Base-by-base conservation (phyloP, 2,329 filamentous ascomycete genomes). In the Aaosphaeria pasadenensis region DNA sequence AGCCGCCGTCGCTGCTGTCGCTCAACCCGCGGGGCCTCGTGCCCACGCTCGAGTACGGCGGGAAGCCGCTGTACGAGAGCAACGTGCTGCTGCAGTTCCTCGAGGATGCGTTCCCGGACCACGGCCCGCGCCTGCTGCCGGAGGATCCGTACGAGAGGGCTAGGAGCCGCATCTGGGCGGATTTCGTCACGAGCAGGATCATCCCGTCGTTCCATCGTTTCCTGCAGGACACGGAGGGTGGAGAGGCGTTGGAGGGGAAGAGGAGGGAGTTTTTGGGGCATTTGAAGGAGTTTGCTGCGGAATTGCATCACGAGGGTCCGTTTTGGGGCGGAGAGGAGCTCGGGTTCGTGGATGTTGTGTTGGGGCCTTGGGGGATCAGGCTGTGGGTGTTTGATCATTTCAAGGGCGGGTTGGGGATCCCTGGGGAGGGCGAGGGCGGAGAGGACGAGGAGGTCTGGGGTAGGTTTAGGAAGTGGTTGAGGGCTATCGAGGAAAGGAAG, bases 21-120 rank as follows among this genome's bases (percentile, higher is more conserved):
- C 74, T 91, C 53, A 92, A 92, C 62, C 88, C 88, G 0, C 81
- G 87, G 9, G 88, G 88, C 1, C 76, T 91, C 1, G 85, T 91
- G 1, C 89, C 88, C 0, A 90, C 87, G 0, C 75, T 91, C 1
- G 77, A 75, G 47, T 73, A 75, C 59, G 56, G 71, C 36, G 63
- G 64, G 54, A 84, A 82, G 62, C 82, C 86, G 0, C 74, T 91
- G 5, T 90, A 87, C 57, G 87, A 92, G 66, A 88, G 84, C 59
- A 81, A 76, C 6, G 80, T 91, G 42, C 77, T 92, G 35, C 85
- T 83, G 69, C 87, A 91, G 64, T 92, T 88, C 55, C 75, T 92
- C 1, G 84, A 92, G 54, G 87, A 91, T 52, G 82, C 82, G 0
- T 90, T 83, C 51, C 72, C 77, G 0, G 74, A 74, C 4, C 77